Percentiles rank a stretch among this genome's conserved stretches.
phyloP scores from a whole-genome alignment of 1,284 basidiomycete species.

The Grifola frondosa region DNA sequence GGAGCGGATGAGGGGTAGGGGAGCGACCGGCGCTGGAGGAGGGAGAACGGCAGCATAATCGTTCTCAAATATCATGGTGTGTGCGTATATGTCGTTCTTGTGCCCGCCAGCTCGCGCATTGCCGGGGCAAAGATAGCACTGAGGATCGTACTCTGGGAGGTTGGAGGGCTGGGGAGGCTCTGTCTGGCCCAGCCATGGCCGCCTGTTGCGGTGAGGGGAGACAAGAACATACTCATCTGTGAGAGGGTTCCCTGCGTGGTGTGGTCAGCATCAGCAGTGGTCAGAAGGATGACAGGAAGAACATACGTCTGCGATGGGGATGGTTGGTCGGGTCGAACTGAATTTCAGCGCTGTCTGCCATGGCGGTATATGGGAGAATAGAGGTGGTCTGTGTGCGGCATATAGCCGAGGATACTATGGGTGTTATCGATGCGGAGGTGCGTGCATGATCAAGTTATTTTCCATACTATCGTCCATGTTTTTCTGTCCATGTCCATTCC shows the following conservation, averaged over 20 bases:
- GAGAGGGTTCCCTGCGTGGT: constrained; percentile 68
- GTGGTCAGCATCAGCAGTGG: constrained; percentile 5
- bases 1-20: constrained; percentile 58
- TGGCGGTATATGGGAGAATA: too few relatives aligned
- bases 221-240: constrained; percentile 80
- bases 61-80: constrained; percentile 79
- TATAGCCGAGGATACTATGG: too few relatives aligned
- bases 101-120: constrained; percentile 80
- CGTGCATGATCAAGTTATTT: too few relatives aligned
- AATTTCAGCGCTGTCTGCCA: constrained; percentile 45
- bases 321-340: constrained; percentile 64
- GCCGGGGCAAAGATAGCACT: constrained; percentile 91
- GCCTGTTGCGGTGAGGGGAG: constrained; percentile 80
- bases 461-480: too few relatives aligned
- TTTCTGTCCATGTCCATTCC: too few relatives aligned
- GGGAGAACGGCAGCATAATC: constrained; percentile 86
- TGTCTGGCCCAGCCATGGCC: constrained; percentile 85
- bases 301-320: constrained; percentile 71
- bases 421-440: too few relatives aligned
- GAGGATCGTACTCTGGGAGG: constrained; percentile 72
- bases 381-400: too few relatives aligned
- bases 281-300: constrained; percentile 1
- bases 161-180: constrained; percentile 58
- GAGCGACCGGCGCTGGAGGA: constrained; percentile 48
- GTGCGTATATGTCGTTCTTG: constrained; percentile 67